Percentiles rank a stretch among this genome's conserved stretches.
phyloP scores from a whole-genome alignment of 2,329 filamentous ascomycete genomes.

The Phaeophleospora eucalypticola region DNA sequence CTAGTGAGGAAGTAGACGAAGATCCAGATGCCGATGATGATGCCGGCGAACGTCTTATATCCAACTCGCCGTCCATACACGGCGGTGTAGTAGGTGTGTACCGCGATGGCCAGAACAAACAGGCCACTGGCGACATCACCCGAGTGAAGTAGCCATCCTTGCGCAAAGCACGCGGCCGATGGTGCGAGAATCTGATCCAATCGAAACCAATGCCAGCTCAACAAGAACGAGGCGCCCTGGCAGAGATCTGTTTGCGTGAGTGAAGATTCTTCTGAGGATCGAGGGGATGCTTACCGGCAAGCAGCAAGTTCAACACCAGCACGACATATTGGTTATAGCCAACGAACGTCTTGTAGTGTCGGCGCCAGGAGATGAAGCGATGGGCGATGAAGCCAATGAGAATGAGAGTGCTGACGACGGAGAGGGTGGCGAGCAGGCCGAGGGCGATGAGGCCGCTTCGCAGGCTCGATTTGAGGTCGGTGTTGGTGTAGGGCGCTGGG shows the following conservation, averaged over 20 bases:
- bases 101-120: slow-evolving; percentile 62
- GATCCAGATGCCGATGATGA: slow-evolving; percentile 52
- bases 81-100: slow-evolving; percentile 63
- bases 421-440: slow-evolving; percentile 28
- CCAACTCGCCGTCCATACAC: slow-evolving; percentile 53
- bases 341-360: slow-evolving; percentile 29
- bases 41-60: slow-evolving; percentile 48
- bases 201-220: slow-evolving; percentile 58
- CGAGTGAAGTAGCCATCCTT: slow-evolving; percentile 66
- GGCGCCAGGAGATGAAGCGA: slow-evolving; percentile 30
- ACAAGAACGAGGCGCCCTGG: slow-evolving; percentile 60
- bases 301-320: slow-evolving; percentile 64
- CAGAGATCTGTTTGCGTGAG: slow-evolving; percentile 52
- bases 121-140: slow-evolving; percentile 64
- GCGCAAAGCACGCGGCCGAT: slow-evolving; percentile 55
- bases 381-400: slow-evolving; percentile 31
- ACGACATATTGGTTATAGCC: slow-evolving; percentile 62
- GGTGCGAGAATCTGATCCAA: slow-evolving; percentile 53
- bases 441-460: slow-evolving; percentile 29
- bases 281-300: slow-evolving; percentile 41
- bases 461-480: slow-evolving; percentile 18
- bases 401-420: slow-evolving; percentile 25
- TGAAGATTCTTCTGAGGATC: not conserved
- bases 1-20: slow-evolving; percentile 57
- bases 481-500: slow-evolving; percentile 28